phyloP scores from a whole-genome alignment of 208 protist species.

The Trypanosoma rangeli region DNA sequence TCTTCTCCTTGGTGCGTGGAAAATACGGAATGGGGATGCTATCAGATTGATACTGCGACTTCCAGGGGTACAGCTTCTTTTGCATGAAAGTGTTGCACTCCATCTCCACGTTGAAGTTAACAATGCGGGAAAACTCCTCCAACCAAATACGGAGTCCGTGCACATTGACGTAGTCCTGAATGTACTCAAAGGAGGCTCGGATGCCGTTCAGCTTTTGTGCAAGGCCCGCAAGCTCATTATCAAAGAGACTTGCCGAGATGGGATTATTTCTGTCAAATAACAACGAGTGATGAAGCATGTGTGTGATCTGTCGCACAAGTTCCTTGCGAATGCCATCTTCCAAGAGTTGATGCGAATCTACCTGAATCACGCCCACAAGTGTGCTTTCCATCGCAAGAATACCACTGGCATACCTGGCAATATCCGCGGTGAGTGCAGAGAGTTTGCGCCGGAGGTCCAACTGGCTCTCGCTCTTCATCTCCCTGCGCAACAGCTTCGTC shows the following conservation, averaged over 20 bases:
- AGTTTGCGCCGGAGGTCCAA: conserved; percentile 88
- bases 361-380: conserved; percentile 95
- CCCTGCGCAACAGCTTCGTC: conserved; percentile 58
- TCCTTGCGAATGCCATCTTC: conserved; percentile 97
- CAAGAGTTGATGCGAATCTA: conserved; percentile 96
- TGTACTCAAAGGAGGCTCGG: conserved; percentile 94
- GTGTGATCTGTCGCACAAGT: conserved; percentile 82
- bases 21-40: conserved; percentile 95
- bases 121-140: conserved; percentile 95
- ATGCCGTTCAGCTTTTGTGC: conserved; percentile 88
- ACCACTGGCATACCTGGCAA: conserved; percentile 95
- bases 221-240: conserved; percentile 80
- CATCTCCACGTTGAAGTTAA: conserved; percentile 97
- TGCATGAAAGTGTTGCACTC: conserved; percentile 95
- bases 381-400: conserved; percentile 98
- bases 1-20: conserved; percentile 31
- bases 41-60: conserved; percentile 87
- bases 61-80: conserved; percentile 91
- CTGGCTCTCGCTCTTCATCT: conserved; percentile 89
- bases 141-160: conserved; percentile 97
- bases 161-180: conserved; percentile 98
- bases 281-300: conserved; percentile 70
- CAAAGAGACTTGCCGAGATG: conserved; percentile 41
- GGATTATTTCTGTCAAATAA: conserved; percentile 50
- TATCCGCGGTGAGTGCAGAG: conserved; percentile 87